Conservation (phyloP, 495 filamentous ascomycete genomes). For the Clavariopsis aquatica region DNA sequence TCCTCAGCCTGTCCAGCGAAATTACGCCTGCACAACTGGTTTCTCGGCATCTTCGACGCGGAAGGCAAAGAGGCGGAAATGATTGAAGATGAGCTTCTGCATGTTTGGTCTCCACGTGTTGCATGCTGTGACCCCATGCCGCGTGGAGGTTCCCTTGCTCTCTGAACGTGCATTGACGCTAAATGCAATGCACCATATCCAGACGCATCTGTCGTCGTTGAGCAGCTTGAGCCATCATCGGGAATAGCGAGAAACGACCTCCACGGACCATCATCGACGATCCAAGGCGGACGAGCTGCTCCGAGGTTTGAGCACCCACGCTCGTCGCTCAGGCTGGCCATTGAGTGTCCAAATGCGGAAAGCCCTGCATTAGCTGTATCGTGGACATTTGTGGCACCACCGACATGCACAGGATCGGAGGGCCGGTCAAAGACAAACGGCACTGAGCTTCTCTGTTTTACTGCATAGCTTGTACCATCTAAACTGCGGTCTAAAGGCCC, state of each 20-base stretch:
- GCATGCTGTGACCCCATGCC: constrained; percentile 16
- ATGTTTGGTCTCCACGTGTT: constrained; percentile 22
- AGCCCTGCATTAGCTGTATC: constrained; percentile 13
- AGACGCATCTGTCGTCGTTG: constrained; percentile 5
- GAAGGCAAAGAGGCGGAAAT: constrained; percentile 27
- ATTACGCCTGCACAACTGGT: background rate
- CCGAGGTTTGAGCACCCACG: constrained; percentile 2
- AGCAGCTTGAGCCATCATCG: constrained; percentile 22
- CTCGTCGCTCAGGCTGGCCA: background rate
- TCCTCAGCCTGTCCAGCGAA: background rate
- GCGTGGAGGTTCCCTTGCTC: background rate
- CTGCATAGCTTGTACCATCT: background rate
- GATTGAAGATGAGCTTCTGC: constrained; percentile 13
- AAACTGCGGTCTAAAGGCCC: background rate
- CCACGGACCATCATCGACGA: constrained; percentile 33
- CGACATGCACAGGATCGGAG: constrained; percentile 7
- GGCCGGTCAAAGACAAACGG: constrained; percentile 13
- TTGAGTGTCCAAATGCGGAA: constrained; percentile 3
- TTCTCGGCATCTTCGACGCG: background rate
- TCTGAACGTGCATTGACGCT: background rate
- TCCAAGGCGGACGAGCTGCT: background rate
- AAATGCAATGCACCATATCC: constrained; percentile 1
- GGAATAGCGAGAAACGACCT: constrained; percentile 25
- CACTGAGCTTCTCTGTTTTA: background rate
- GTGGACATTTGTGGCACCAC: background rate